Evolutionary conservation across 306 rosid genomes (phyloP), one percentile per base, ranked within the genome.

Genomic region (Dalbergia cultrata): DNA sequence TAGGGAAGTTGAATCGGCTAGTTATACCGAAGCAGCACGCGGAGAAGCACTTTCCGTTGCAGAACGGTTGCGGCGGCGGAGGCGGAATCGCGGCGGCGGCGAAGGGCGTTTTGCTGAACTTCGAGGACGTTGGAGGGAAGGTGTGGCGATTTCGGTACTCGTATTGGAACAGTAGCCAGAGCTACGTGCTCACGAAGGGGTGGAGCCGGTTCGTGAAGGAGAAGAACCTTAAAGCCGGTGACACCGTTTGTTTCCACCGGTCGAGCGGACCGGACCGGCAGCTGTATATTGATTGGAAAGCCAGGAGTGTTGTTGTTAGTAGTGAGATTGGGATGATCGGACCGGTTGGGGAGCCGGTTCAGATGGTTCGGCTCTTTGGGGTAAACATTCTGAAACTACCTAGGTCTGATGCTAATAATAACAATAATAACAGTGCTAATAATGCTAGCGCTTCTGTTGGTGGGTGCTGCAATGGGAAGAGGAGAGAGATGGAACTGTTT

Each of bases 121-220:
- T 95, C 14, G 99, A 95, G 75, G 99, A 95, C 61, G 79, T 88
- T 19, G 99, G 93, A 50, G 97, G 99, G 41, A 95, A 95, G 84
- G 98, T 95, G 19, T 95, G 99, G 99, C 81, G 99, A 76, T 95
- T 95, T 54, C 83, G 99, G 37, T 95, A 95, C 85, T 95, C 99
- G 4, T 95, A 95, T 61, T 95, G 99, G 99, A 95, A 95, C 6
- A 95, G 99, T 39, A 95, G 99, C 82, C 99, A 95, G 79, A 95
- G 99, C 74, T 95, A 95, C 39, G 99, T 95, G 67, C 63, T 95
- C 8, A 95, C 99, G 0, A 95, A 95, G 57, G 99, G 99, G 1
- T 95, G 99, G 99, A 93, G 96, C 92, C 89, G 99, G 84, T 95
- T 95, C 87, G 99, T 95, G 26, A 95, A 91, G 72, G 99, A 95